Evolutionary conservation across 805 yeast genomes (phyloP).

Genomic region (Deakozyma indianensis): DNA sequence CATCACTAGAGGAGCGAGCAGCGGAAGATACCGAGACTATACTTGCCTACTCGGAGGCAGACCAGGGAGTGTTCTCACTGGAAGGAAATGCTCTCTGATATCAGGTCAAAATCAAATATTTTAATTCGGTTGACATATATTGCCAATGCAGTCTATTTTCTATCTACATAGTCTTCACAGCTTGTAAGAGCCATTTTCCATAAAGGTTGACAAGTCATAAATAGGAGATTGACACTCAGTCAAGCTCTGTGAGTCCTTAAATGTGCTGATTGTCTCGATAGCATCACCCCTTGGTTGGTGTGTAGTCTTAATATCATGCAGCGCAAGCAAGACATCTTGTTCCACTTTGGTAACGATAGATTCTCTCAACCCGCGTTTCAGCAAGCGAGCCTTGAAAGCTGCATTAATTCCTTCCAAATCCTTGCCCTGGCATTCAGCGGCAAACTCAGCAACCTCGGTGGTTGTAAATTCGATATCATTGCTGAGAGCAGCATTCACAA

Average conservation of each 20-base stretch:
- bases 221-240: conserved; percentile 1
- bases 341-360: background rate
- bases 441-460: background rate
- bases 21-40: too few species aligned
- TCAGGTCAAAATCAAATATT: background rate
- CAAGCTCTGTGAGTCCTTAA: background rate
- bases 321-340: background rate
- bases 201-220: background rate
- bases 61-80: too few species aligned
- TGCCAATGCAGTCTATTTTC: background rate
- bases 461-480: background rate
- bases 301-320: background rate
- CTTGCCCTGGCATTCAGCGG: background rate
- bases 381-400: background rate
- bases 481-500: background rate
- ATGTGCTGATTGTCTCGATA: background rate
- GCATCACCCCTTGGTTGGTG: background rate
- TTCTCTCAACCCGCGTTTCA: background rate
- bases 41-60: too few species aligned
- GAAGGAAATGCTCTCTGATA: background rate
- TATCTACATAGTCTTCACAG: too few species aligned
- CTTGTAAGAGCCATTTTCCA: background rate
- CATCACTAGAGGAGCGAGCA: too few species aligned
- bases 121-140: background rate
- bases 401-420: background rate